Evolutionary conservation across 2,329 filamentous ascomycete genomes (phyloP).

Genomic region (Thielaviopsis cerberus): DNA sequence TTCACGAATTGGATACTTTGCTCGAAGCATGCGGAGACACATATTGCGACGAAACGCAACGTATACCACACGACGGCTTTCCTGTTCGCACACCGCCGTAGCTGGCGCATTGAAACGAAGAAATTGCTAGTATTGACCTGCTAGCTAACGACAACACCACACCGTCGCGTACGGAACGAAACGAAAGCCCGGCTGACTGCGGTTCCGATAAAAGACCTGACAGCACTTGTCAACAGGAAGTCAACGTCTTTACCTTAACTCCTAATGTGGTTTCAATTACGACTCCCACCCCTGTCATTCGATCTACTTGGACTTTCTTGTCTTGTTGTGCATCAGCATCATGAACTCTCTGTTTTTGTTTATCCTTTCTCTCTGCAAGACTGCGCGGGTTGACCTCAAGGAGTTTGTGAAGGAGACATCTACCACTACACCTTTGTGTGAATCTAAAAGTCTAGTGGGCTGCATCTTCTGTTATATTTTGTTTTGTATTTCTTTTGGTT

Average conservation of each 20-base stretch:
- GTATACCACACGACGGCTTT: neutral
- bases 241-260: neutral
- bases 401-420: neutral
- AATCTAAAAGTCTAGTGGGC: neutral
- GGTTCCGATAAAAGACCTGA: neutral
- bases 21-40: neutral
- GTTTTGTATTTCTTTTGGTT: neutral
- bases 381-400: neutral
- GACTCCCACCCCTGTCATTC: neutral
- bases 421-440: neutral
- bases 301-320: neutral
- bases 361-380: neutral
- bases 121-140: neutral
- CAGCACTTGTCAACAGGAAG: neutral
- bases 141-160: neutral
- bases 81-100: neutral
- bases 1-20: neutral
- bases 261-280: neutral
- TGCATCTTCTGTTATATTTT: neutral
- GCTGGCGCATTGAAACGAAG: neutral
- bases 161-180: neutral
- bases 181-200: neutral
- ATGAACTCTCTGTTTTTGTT: neutral
- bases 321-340: neutral
- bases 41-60: neutral